These are phyloP conservation scores for Fusarium coicis DNA, from an alignment of 2,329 filamentous ascomycete species.

Conservation along the genomic window DNA sequence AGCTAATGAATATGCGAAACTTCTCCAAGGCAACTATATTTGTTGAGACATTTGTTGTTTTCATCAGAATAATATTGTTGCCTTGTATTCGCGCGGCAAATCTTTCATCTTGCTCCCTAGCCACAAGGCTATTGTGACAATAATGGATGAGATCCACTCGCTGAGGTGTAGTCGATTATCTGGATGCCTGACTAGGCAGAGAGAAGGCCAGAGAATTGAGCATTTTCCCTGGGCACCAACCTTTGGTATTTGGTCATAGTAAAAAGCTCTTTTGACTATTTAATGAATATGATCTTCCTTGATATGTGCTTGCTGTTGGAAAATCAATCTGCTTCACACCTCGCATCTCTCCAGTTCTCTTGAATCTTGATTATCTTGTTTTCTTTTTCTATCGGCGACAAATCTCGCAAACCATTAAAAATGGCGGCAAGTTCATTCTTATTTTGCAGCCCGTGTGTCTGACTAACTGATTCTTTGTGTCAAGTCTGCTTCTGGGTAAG, in stretches of 20 bases:
- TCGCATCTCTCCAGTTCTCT: background rate
- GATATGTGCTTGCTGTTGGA: background rate
- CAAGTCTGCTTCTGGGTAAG: constrained; percentile 19
- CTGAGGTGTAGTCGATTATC: background rate
- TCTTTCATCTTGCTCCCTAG: no score
- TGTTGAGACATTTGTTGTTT: background rate
- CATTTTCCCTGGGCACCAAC: rapidly evolving
- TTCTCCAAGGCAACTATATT: background rate
- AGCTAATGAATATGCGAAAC: background rate
- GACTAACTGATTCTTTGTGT: rapidly evolving
- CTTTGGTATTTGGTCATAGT: rapidly evolving
- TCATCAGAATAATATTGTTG: background rate
- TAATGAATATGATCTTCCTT: background rate
- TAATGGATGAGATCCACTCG: background rate
- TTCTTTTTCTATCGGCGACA: background rate
- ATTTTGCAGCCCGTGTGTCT: rapidly evolving
- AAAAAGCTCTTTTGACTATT: background rate
- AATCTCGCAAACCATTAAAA: background rate
- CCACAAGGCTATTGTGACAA: background rate
- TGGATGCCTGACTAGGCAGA: constrained; percentile 21
- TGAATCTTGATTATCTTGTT: background rate
- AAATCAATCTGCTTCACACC: background rate
- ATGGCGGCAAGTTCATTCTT: background rate
- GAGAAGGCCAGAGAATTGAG: rapidly evolving
- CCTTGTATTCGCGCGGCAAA: background rate